These are phyloP conservation scores for Geotrichum aggregatum DNA, from an alignment of 1,139 yeast genomes.

Conservation along the genomic window DNA sequence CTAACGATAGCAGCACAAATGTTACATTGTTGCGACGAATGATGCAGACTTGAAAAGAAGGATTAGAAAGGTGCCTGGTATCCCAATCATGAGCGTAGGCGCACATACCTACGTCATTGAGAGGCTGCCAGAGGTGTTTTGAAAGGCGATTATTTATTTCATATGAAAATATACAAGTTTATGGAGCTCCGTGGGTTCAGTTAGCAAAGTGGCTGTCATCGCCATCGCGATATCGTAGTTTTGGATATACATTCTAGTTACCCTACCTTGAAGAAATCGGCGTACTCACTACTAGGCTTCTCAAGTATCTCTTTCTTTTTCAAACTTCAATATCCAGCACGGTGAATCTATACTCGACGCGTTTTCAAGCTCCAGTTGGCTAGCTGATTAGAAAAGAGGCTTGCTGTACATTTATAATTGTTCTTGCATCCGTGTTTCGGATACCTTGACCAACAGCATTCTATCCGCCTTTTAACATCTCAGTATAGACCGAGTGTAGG, in stretches of 20 bases:
- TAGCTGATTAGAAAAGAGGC: no score
- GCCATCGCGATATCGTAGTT: not conserved
- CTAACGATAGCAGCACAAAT: slow-evolving; percentile 76
- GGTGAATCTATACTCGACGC: no score
- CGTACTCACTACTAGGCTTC: no score
- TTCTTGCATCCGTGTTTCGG: no score
- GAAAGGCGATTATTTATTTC: slow-evolving; percentile 22
- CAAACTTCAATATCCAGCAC: no score
- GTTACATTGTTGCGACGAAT: slow-evolving; percentile 94
- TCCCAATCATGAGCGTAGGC: slow-evolving; percentile 95
- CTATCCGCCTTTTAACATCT: no score
- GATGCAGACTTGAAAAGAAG: slow-evolving; percentile 97
- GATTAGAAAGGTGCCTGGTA: slow-evolving; percentile 92
- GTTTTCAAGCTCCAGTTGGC: no score
- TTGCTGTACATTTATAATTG: no score
- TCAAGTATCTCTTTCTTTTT: no score
- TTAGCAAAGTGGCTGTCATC: not conserved
- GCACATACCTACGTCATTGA: slow-evolving; percentile 88
- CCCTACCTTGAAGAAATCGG: not conserved
- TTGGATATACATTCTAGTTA: not conserved
- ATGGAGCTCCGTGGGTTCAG: not conserved
- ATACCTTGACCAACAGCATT: no score
- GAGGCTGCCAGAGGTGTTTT: slow-evolving; percentile 90
- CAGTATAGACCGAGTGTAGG: no score
- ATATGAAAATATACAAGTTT: not conserved